phyloP scores from a whole-genome alignment of 768 basidiomycete species.

The Postia placenta region DNA sequence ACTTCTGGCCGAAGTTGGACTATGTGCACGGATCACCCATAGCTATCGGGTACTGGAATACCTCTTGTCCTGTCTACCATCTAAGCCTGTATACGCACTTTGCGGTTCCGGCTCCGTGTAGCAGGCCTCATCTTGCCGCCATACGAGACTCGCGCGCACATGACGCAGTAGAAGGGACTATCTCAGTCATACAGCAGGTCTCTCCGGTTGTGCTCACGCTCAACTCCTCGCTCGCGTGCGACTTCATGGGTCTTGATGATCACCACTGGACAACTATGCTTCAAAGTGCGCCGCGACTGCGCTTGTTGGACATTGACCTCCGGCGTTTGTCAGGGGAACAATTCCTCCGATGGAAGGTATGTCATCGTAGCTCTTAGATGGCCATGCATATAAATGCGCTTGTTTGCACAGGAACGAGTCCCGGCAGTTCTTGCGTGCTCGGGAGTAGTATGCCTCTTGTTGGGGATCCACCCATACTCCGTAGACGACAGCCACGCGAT shows the following conservation, averaged over 20 bases:
- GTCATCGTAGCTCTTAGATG: too few relatives aligned
- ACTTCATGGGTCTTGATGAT: not conserved
- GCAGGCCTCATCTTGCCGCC: not conserved
- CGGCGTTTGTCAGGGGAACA: not conserved
- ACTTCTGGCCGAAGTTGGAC: not conserved
- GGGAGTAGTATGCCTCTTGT: not conserved
- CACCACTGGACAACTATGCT: not conserved
- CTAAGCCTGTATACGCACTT: not conserved
- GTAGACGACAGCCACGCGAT: not conserved
- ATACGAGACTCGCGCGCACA: not conserved
- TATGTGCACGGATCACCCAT: not conserved
- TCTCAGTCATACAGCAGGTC: not conserved
- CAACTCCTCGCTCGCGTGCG: not conserved
- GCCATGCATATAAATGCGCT: not conserved
- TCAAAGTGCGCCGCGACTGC: not conserved
- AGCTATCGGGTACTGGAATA: not conserved
- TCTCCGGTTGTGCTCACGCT: not conserved
- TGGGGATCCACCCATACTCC: not conserved
- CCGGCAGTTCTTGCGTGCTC: not conserved
- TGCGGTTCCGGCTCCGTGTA: too few relatives aligned
- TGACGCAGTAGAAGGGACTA: not conserved
- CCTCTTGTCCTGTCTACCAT: not conserved
- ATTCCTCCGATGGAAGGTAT: not conserved
- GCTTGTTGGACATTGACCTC: not conserved
- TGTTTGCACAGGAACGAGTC: not conserved